Evolutionary conservation across 2,329 filamentous ascomycete species (phyloP).

Genomic region (Exophiala alcalophila): DNA sequence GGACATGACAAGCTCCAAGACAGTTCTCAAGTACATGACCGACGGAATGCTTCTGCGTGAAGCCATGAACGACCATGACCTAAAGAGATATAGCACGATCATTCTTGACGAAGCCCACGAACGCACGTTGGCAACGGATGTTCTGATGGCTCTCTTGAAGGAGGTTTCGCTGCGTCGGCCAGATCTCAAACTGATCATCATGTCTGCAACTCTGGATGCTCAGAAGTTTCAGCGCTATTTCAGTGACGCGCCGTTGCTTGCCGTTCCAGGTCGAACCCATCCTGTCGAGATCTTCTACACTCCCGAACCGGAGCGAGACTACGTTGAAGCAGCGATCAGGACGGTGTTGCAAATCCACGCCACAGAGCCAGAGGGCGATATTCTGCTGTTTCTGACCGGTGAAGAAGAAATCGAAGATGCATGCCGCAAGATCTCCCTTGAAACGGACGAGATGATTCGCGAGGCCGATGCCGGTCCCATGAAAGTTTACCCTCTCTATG

Average conservation of each 20-base stretch:
- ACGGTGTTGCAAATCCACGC: slow-evolving; percentile 97
- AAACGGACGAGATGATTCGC: slow-evolving; percentile 85
- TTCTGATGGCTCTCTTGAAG: slow-evolving; percentile 94
- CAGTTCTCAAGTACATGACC: slow-evolving; percentile 98
- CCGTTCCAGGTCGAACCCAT: slow-evolving; percentile 90
- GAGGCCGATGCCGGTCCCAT: slow-evolving; percentile 90
- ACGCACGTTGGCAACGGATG: slow-evolving; percentile 92
- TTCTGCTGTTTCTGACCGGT: slow-evolving; percentile 91
- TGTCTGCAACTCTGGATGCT: slow-evolving; percentile 95
- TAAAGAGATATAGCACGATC: slow-evolving; percentile 92
- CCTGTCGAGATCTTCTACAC: slow-evolving; percentile 99
- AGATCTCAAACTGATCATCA: slow-evolving; percentile 97
- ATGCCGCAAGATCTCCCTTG: slow-evolving; percentile 82
- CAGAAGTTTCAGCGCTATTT: slow-evolving; percentile 99
- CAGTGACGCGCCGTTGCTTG: slow-evolving; percentile 85
- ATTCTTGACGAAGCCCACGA: slow-evolving; percentile 99
- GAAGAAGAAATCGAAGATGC: slow-evolving; percentile 99
- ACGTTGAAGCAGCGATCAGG: slow-evolving; percentile 89
- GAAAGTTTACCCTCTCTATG: slow-evolving; percentile 89
- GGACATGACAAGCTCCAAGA: slow-evolving; percentile 83
- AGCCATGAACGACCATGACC: slow-evolving; percentile 90
- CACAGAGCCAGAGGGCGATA: slow-evolving; percentile 85
- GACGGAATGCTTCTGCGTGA: slow-evolving; percentile 97
- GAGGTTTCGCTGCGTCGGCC: slow-evolving; percentile 76
- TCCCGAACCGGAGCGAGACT: slow-evolving; percentile 90